Evolutionary conservation across 1,284 basidiomycete genomes (phyloP), one percentile per base, ranked within the genome.

Genomic region (Ceratobasidium sp.): DNA sequence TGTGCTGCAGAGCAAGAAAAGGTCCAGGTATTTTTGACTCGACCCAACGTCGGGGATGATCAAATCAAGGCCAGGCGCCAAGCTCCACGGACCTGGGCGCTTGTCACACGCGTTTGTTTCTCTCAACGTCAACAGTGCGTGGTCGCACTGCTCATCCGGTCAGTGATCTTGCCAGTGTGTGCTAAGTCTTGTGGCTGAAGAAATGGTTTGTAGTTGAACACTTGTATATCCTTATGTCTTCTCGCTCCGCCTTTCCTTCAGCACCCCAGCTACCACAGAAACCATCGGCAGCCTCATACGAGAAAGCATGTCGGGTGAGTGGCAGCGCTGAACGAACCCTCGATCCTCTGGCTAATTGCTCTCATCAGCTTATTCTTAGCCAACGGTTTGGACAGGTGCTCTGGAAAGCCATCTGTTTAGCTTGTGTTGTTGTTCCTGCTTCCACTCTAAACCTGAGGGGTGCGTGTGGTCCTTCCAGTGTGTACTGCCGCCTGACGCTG

Each of bases 271-370:
- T 49, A 6, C 68, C 56, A 9, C 54, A 58, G n/a, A 71, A 71
- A 54, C 68, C 68, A n/a, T 58, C 68, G 5, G n/a, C 68, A 43
- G 29, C 43, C 14, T 58, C 68, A 13, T 71, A 71, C 43, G 68
- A 71, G 68, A 58, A 71, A 31, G 68, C 68, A 59, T 71, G 68
- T 71, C 68, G 68, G 24, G 68, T 71, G 22, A 37, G 66, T 54
- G 29, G n/a, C 8, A 24, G 31, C 1, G 37, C 43, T 37, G 14
- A 14, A 16, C 13, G 5, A 9, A 22, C 9, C 9, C 19, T 29
- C n/a, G 19, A 34, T 39, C 49, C 8, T 16, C 2, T 13, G 4
- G 48, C 63, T 49, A 46, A 51, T 61, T n/a, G 4, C 27, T 24
- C 1, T 53, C 34, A 13, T 41, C 22, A 71, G 68, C 56, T 58